Base-by-base conservation (phyloP, 2,329 filamentous ascomycete species). In the Dactylonectria estremocensis region DNA sequence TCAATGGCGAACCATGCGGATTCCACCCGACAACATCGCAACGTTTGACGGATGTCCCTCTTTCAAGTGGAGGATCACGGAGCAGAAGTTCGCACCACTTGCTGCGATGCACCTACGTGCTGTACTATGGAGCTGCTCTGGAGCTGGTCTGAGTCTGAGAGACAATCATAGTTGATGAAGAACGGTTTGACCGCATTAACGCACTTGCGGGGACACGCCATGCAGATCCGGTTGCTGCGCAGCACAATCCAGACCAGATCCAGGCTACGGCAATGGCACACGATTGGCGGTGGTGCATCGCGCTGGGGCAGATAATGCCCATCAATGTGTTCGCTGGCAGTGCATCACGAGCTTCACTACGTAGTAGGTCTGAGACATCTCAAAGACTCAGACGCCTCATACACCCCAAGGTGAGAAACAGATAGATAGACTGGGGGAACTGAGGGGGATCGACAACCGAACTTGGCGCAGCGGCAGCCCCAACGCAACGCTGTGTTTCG, bases 321-420 rank as follows among this genome's bases (percentile, higher is more conserved):
- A 68, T 74, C 71, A 75, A 74, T 68, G 73, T 76, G 72, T 77
- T 77, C 71, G 75, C 74, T 77, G 75, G 74, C 75, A 76, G 61
- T 72, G 71, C 71, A 74, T 77, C 75, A 76, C 72, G 68, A 73
- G 71, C 59, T 68, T 67, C 7, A n/a, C n/a, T n/a, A n/a, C n/a
- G n/a, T n/a, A n/a, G n/a, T 28, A 28, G 24, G 24, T 28, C 24
- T 28, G 24, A 28, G 24, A 28, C 24, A 28, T 28, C 24, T 28
- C 24, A 28, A 7, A 28, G 24, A 28, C 24, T 28, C 24, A 28
- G 24, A 66, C 57, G 73, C 73, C 68, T 72, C 69, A 75, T 68
- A 74, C 65, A 70, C 67, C 67, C 72, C 67, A 55, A 59, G 24
- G 24, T 28, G 24, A 28, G 24, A 64, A 66, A 58, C 61, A 67